Percentiles rank a stretch among this genome's conserved stretches.
Evolutionary conservation across 2,329 filamentous ascomycete species (phyloP).

Genomic region (Lachnum nothofagi): DNA sequence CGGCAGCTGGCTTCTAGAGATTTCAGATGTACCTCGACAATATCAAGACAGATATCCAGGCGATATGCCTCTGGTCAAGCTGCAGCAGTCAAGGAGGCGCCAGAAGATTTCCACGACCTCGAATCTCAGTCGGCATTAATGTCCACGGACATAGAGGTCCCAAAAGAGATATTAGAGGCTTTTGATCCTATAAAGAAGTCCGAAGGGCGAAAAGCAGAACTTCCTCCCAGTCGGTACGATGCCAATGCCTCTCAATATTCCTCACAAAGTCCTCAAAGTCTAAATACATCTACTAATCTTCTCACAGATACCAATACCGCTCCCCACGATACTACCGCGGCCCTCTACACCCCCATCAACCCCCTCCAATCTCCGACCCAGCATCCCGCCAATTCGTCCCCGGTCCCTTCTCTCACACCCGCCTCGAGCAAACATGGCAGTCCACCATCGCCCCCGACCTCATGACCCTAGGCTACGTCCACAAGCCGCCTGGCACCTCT

Average conservation of each 20-base stretch:
- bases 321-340: conserved; percentile 93
- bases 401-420: conserved; percentile 82
- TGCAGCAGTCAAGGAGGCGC: conserved; percentile 17
- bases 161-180: conserved; percentile 34
- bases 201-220: conserved; percentile 34
- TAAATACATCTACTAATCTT: conserved; percentile 9
- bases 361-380: conserved; percentile 79
- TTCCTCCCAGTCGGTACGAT: conserved; percentile 38
- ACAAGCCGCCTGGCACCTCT: conserved; percentile 71
- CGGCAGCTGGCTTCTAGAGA: conserved; percentile 25
- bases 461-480: conserved; percentile 81
- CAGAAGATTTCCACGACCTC: conserved; percentile 37
- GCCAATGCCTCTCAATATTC: too few relatives aligned
- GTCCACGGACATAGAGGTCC: conserved; percentile 27
- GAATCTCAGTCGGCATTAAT: conserved; percentile 42
- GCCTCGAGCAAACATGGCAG: conserved; percentile 85
- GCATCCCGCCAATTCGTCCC: conserved; percentile 82
- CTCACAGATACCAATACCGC: conserved; percentile 80
- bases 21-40: conserved; percentile 12
- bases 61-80: conserved; percentile 30
- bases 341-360: conserved; percentile 86
- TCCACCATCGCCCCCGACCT: conserved; percentile 81
- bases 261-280: too few relatives aligned
- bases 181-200: conserved; percentile 47
- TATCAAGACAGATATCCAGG: conserved; percentile 15